phyloP scores from a whole-genome alignment of 2,329 filamentous ascomycete species.

The Penicillium aurantiogriseum region DNA sequence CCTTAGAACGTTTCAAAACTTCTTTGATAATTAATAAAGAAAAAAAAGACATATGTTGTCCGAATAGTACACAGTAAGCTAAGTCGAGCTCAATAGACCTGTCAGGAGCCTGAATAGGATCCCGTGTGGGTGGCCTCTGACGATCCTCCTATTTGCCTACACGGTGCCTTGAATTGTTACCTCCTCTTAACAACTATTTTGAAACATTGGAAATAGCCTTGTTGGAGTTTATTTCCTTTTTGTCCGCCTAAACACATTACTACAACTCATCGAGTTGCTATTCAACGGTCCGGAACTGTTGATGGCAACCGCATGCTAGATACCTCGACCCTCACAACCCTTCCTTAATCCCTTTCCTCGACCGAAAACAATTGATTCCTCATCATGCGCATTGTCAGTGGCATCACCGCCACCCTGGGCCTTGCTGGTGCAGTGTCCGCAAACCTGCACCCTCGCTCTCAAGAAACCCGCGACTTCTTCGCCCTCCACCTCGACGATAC shows the following conservation, averaged over 20 bases:
- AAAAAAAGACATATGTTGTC: not conserved
- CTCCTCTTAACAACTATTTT: not conserved
- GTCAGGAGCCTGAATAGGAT: conserved; percentile 1
- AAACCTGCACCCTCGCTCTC: conserved; percentile 62
- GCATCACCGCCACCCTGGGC: conserved; percentile 49
- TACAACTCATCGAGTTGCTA: not conserved
- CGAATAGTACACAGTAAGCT: too few relatives aligned
- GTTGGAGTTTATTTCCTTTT: not conserved
- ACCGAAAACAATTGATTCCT: not conserved
- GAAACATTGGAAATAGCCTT: not conserved
- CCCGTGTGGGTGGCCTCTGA: conserved; percentile 8
- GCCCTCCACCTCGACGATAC: conserved; percentile 75
- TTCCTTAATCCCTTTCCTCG: conserved; percentile 1
- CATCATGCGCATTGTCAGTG: conserved; percentile 25
- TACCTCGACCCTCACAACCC: not conserved
- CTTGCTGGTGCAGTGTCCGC: conserved; percentile 48
- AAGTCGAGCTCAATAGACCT: not conserved
- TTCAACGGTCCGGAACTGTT: conserved; percentile 13
- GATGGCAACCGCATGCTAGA: conserved; percentile 20
- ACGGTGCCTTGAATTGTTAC: not conserved
- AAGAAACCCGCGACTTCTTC: conserved; percentile 85
- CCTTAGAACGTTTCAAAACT: not conserved
- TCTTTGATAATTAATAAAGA: not conserved
- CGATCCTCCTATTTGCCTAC: conserved; percentile 16
- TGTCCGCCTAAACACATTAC: not conserved